These are phyloP conservation scores for Pseudonitzschia multiseries DNA, from an alignment of 108 stramenopile species.

Conservation along the genomic window DNA sequence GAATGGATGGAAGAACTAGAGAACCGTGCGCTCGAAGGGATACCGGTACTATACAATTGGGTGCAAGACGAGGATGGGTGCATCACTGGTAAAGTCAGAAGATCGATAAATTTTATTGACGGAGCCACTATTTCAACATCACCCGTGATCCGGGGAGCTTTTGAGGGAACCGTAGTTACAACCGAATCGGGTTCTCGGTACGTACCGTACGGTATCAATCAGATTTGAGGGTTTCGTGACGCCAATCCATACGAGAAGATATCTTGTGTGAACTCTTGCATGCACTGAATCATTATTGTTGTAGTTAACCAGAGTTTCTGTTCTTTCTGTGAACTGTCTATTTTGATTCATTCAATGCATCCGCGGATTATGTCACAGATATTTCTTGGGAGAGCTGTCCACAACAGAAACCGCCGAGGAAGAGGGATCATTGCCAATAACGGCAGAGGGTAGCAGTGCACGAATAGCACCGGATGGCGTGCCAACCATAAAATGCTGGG, in stretches of 20 bases:
- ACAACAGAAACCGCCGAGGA: neutral
- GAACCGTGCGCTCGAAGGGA: slow-evolving; percentile 19
- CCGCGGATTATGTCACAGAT: slow-evolving; percentile 1
- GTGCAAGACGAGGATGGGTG: slow-evolving; percentile 45
- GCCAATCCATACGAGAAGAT: too few relatives aligned
- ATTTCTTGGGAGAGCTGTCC: slow-evolving; percentile 26
- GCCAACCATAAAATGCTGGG: slow-evolving; percentile 66
- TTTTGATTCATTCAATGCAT: neutral
- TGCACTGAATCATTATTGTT: neutral
- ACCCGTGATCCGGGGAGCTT: slow-evolving; percentile 14
- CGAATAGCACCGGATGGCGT: slow-evolving; percentile 54
- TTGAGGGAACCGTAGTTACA: slow-evolving; percentile 35
- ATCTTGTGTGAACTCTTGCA: neutral
- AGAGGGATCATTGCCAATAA: neutral
- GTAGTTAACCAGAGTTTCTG: neutral
- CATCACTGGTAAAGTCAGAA: slow-evolving; percentile 53
- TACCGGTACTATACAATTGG: slow-evolving; percentile 62
- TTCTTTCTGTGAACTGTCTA: neutral
- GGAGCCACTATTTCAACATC: slow-evolving; percentile 29
- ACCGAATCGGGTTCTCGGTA: slow-evolving; percentile 53
- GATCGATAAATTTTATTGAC: slow-evolving; percentile 32
- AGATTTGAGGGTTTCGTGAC: neutral
- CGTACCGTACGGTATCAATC: slow-evolving; percentile 12
- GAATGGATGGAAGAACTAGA: neutral
- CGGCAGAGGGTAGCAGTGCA: neutral